These are phyloP conservation scores for Globisporangium lucens DNA, from an alignment of 352 stramenopile species.

Conservation along the genomic window DNA sequence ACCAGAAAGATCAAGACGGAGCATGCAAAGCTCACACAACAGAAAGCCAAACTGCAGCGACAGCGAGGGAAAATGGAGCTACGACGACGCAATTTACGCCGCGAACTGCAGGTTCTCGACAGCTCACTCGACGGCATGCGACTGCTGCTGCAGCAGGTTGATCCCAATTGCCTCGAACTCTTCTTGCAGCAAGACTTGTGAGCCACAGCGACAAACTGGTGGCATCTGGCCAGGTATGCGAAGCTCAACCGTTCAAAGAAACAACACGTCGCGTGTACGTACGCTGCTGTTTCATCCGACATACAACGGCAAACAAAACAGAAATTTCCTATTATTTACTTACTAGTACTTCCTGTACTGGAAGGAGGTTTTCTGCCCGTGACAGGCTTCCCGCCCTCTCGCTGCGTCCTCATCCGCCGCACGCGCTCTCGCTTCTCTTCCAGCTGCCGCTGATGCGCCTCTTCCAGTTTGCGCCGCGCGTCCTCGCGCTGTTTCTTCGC, in stretches of 20 bases:
- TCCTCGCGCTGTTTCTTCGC: constrained; percentile 69
- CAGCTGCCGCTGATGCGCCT: constrained; percentile 61
- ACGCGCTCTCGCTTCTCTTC: constrained; percentile 70
- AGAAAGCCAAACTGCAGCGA: constrained; percentile 13
- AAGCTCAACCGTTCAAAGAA: not conserved
- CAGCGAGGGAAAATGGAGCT: constrained; percentile 5
- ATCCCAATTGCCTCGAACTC: constrained; percentile 24
- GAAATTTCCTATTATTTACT: not conserved
- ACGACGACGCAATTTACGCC: constrained; percentile 24
- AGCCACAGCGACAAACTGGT: not conserved
- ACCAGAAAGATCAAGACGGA: constrained; percentile 13
- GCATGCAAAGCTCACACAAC: constrained; percentile 4
- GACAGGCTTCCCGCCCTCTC: constrained; percentile 23
- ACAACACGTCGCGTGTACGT: too few relatives aligned
- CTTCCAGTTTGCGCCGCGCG: constrained; percentile 55
- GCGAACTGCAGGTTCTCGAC: constrained; percentile 33
- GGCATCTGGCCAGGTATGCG: not conserved
- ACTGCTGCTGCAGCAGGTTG: constrained; percentile 37
- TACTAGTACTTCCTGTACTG: constrained; percentile 11
- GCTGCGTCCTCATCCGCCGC: constrained; percentile 53
- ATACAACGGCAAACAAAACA: not conserved
- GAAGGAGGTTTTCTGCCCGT: constrained; percentile 19
- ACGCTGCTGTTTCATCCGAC: not conserved
- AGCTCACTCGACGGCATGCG: constrained; percentile 38
- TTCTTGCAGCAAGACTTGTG: not conserved